Evolutionary conservation across 306 rosid genomes (phyloP).

Genomic region (Cyamopsis tetragonoloba): DNA sequence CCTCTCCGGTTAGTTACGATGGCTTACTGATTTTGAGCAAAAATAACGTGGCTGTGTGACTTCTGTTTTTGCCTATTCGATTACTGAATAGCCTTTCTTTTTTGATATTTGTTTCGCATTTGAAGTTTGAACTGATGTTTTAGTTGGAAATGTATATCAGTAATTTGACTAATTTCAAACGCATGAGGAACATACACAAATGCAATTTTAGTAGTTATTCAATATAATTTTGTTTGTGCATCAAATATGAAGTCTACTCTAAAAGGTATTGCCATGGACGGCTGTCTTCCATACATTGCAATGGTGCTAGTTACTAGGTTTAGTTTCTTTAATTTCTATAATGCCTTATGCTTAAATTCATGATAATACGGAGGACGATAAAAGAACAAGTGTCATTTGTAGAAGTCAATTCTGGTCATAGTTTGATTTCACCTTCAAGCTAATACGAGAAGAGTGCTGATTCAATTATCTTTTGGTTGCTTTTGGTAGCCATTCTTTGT

Average conservation of each 20-base stretch:
- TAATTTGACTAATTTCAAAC: slow-evolving; percentile 2
- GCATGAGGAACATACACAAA: neutral
- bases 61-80: neutral
- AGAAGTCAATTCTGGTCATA: neutral
- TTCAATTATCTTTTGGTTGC: slow-evolving; percentile 5
- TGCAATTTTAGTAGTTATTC: neutral
- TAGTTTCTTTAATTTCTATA: neutral
- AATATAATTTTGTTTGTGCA: neutral
- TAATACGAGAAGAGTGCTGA: neutral
- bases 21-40: neutral
- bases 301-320: neutral
- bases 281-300: neutral
- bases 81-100: neutral
- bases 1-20: neutral
- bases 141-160: neutral
- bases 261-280: neutral
- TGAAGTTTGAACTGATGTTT: slow-evolving; percentile 17
- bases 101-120: neutral
- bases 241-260: neutral
- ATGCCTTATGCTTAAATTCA: neutral
- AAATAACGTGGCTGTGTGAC: neutral
- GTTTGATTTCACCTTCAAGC: slow-evolving; percentile 10
- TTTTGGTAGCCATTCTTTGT: slow-evolving; percentile 61
- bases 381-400: neutral
- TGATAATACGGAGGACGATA: neutral